These are phyloP conservation scores for Cardamine chenopodiifolia DNA, from an alignment of 345 rosid species.

Conservation along the genomic window DNA sequence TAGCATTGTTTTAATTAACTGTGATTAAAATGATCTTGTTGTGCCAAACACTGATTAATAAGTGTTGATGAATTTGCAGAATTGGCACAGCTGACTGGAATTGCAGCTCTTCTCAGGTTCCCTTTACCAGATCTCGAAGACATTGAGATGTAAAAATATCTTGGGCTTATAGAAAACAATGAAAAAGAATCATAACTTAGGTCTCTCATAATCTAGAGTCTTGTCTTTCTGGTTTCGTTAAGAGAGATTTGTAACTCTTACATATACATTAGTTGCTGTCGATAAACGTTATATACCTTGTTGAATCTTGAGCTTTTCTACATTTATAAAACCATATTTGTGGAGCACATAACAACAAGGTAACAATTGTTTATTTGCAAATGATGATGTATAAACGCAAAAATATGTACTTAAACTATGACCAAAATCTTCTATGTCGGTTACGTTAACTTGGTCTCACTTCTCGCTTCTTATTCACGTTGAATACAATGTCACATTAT, in stretches of 20 bases:
- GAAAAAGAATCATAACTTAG: not conserved
- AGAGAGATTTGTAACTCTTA: not conserved
- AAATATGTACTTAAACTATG: not conserved
- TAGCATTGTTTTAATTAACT: not conserved
- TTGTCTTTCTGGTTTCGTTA: not conserved
- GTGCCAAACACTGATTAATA: not conserved
- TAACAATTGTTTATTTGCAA: not conserved
- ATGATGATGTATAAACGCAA: not conserved
- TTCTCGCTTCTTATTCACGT: not conserved
- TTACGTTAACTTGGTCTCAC: not conserved
- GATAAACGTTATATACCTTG: not conserved
- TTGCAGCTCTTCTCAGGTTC: constrained; percentile 94
- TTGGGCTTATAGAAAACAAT: not conserved
- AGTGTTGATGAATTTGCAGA: constrained; percentile 50
- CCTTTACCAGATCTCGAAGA: constrained; percentile 96
- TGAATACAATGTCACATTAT: not conserved
- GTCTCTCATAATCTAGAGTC: not conserved
- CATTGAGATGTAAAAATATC: constrained; percentile 76
- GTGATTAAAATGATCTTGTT: not conserved
- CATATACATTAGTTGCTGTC: not conserved
- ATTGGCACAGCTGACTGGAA: constrained; percentile 77
- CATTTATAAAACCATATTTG: not conserved
- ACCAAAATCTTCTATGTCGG: not conserved
- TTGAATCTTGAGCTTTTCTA: not conserved
- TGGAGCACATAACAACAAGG: not conserved